Evolutionary conservation across 257 asterid species (phyloP), one percentile per base, ranked within the genome.

Genomic region (Thymus mandschuricus): DNA sequence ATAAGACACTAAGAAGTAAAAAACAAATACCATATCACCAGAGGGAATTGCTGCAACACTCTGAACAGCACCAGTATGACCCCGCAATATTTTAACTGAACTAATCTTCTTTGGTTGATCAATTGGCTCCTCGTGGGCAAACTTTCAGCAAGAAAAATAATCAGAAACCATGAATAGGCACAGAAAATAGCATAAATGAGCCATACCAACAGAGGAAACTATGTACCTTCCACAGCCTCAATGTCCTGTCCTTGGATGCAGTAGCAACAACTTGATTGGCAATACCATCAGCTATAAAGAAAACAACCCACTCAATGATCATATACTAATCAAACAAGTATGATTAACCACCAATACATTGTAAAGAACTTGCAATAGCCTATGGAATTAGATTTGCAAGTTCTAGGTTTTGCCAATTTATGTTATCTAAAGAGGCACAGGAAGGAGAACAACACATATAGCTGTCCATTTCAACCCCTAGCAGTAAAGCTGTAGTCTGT

Each of bases 151-250:
- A 51, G 11, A 44, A 30, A 34, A 67, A 74, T 28, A 49, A 66
- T 79, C 77, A 80, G 66, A 48, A 79, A 35, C 65, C 9, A 3
- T 43, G 41, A 7, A 38, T 40, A 11, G 66, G 56, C 58, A 70
- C 68, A 77, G 60, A 64, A 46, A 13, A 10, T 60, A 54, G 49
- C 70, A 81, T n/a, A 72, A 56, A 41, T 65, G 65, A 66, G 54
- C 44, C 78, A 58, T 21, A 79, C 30, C 34, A 64, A 30, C 35
- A 34, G 15, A 73, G 50, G 60, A 71, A 74, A 55, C 58, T 10
- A 70, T 51, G 76, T 86, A 95, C 99, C 96, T 92, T 92, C 96
- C 97, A 95, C 78, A 95, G 78, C 79, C 92, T 84, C 60, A 95
- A 51, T 38, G 97, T 82, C 88, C 89, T 87, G 76, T 95, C 99